These are phyloP conservation scores for Phellinidium pouzarii DNA, from an alignment of 1,284 basidiomycete species.

Conservation along the genomic window DNA sequence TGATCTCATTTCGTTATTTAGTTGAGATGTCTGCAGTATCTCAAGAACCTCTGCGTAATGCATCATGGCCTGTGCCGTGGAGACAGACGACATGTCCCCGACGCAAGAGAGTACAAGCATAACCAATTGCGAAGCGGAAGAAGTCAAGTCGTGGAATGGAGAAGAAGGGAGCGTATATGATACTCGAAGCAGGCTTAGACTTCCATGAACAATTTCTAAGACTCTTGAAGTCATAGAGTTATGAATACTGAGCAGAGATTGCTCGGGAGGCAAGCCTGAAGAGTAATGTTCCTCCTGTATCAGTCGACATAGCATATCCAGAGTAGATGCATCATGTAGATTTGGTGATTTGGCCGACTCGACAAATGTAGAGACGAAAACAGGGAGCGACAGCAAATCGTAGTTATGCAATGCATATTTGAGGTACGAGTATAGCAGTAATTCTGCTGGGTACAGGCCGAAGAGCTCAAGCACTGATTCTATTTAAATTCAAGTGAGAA, in stretches of 20 bases:
- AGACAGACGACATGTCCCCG: slow-evolving; percentile 51
- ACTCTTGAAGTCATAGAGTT: slow-evolving; percentile 30
- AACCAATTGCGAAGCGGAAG: slow-evolving; percentile 56
- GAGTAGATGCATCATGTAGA: slow-evolving; percentile 53
- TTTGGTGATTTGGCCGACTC: slow-evolving; percentile 37
- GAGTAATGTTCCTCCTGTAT: slow-evolving; percentile 56
- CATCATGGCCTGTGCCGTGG: slow-evolving; percentile 49
- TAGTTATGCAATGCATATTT: slow-evolving; percentile 45
- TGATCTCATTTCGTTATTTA: slow-evolving; percentile 44
- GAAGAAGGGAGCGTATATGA: slow-evolving; percentile 52
- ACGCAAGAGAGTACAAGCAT: slow-evolving; percentile 52
- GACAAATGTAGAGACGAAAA: slow-evolving; percentile 52
- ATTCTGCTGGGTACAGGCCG: slow-evolving; percentile 57
- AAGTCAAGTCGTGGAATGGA: slow-evolving; percentile 51
- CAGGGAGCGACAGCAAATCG: slow-evolving; percentile 47
- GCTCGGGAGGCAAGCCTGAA: slow-evolving; percentile 43
- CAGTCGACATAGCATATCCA: slow-evolving; percentile 60
- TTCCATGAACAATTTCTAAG: slow-evolving; percentile 53
- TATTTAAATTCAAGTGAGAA: slow-evolving; percentile 25
- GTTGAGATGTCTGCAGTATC: slow-evolving; percentile 44
- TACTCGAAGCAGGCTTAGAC: slow-evolving; percentile 48
- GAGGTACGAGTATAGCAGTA: slow-evolving; percentile 55
- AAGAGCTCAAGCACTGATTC: slow-evolving; percentile 64
- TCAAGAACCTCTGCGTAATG: slow-evolving; percentile 49
- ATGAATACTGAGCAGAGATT: slow-evolving; percentile 41